A percentile compares a stretch with the other conserved stretches of the same genome.
phyloP scores from a whole-genome alignment of 352 stramenopile genomes.

The Elongisporangium anandrum region DNA sequence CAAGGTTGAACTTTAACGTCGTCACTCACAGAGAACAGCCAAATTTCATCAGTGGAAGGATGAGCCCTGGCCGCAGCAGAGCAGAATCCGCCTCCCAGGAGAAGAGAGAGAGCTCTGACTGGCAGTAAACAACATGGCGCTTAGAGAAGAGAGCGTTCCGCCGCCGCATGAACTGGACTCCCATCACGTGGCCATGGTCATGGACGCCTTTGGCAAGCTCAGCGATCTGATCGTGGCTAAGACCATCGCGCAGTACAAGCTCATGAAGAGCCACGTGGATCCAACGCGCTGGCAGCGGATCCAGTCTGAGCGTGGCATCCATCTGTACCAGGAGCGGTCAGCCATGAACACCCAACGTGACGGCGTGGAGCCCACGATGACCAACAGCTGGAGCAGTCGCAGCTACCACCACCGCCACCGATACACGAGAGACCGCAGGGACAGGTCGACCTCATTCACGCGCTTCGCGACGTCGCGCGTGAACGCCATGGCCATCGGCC shows the following conservation, averaged over 20 bases:
- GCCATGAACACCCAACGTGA: slow-evolving; percentile 5
- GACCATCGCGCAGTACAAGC: slow-evolving; percentile 42
- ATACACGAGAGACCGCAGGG: slow-evolving; percentile 1
- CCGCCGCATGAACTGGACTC: not conserved
- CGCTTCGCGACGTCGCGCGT: slow-evolving; percentile 31
- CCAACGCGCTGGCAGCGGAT: slow-evolving; percentile 32
- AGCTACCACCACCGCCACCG: not conserved
- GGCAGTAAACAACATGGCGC: not conserved
- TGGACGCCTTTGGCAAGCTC: slow-evolving; percentile 34
- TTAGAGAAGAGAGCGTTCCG: not conserved
- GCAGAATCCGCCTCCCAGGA: not conserved
- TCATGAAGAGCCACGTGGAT: slow-evolving; percentile 41
- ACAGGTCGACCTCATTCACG: slow-evolving; percentile 10
- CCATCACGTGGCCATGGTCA: not conserved
- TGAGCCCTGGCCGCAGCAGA: not conserved
- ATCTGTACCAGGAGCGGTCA: slow-evolving; percentile 46
- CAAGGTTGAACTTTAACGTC: not conserved
- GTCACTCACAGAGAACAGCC: not conserved
- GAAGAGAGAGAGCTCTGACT: not conserved
- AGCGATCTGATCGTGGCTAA: slow-evolving; percentile 54
- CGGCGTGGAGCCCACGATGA: slow-evolving; percentile 12
- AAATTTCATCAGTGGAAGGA: not conserved
- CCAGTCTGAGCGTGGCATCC: slow-evolving; percentile 33
- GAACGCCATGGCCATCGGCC: slow-evolving; percentile 48
- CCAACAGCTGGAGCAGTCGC: slow-evolving; percentile 1